Evolutionary conservation across 306 rosid genomes (phyloP).

Genomic region (Glycine soja): DNA sequence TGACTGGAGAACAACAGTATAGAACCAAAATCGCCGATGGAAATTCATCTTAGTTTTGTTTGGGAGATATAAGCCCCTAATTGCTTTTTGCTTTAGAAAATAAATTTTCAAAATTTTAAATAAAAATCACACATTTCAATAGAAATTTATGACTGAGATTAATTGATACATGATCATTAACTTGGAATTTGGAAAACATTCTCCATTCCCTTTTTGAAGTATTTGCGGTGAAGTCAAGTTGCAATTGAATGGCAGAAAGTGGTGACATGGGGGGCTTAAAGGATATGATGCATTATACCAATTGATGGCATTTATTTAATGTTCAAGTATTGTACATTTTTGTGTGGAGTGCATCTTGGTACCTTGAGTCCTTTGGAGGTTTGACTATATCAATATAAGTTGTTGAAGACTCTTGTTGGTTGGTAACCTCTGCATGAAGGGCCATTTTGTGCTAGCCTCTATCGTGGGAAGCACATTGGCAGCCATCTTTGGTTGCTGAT

Average conservation of each 20-base stretch:
- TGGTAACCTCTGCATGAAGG: constrained; percentile 24
- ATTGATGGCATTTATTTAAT: no score
- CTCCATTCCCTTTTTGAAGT: not conserved
- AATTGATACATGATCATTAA: not conserved
- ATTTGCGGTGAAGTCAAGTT: no score
- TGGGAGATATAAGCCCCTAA: not conserved
- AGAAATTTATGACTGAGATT: not conserved
- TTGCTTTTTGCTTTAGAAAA: not conserved
- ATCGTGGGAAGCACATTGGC: constrained; percentile 7
- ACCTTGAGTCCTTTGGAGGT: constrained; percentile 14
- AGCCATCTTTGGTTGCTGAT: constrained; percentile 20
- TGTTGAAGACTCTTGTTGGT: constrained; percentile 1
- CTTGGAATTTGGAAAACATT: not conserved
- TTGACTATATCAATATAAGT: not conserved
- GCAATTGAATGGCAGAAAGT: no score
- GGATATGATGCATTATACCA: no score
- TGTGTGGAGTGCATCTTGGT: constrained; percentile 22
- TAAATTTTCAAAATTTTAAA: not conserved
- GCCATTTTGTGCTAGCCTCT: constrained; percentile 8
- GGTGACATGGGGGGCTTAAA: no score
- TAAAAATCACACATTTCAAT: not conserved
- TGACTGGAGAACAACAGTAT: not conserved
- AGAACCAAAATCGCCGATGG: not conserved
- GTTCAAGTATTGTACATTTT: not conserved
- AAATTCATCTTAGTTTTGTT: not conserved